Base-by-base conservation (phyloP, 1,139 yeast species). In the Magnusiomyces fungicola region DNA sequence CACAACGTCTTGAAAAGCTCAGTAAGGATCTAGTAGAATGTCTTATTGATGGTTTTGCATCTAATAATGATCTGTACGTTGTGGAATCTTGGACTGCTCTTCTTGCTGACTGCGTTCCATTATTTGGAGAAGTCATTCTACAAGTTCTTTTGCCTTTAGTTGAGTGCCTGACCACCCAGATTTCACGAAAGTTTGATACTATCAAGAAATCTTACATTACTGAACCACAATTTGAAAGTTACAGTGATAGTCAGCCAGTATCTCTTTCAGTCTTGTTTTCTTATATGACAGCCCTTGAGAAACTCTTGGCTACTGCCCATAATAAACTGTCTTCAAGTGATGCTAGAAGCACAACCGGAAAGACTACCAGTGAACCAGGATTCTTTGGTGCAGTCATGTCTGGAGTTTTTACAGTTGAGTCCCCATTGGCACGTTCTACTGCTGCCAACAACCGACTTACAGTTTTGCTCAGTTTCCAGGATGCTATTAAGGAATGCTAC, bases 351-450 rank as follows among this genome's bases (percentile, higher is more conserved):
- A 21, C 25, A 3, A 19, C 21, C 5, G 46, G 44, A 39, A 32
- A 44, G 30, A 16, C 53, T 21, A 21, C 58, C 25, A 72, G 70
- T 14, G 76, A 74, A 23, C 61, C 74, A 5, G 83, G 85, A 0
- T 83, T 85, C 61, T 76, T 85, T 55, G 88, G 88, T 0, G 79
- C 78, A 52, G 90, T 86, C 12, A 83, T 84, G 46, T 89, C 86
- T 55, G 96, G 96, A 2, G 96, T 89, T 0, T 87, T 90, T 61
- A 84, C 81, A 52, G 79, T 84, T 10, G 97, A 89, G 56, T 74
- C 86, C 0, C 84, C 89, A 0, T 72, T 74, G 5, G 74, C 75
- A 4, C 70, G 79, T 46, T 70, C 78, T 1, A 77, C 76, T 23
- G 79, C 79, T 30, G 80, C 66, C 9, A 65, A 64, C 50, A 77